Conservation (phyloP, 1,139 yeast species). For the Diutina neorugosa region DNA sequence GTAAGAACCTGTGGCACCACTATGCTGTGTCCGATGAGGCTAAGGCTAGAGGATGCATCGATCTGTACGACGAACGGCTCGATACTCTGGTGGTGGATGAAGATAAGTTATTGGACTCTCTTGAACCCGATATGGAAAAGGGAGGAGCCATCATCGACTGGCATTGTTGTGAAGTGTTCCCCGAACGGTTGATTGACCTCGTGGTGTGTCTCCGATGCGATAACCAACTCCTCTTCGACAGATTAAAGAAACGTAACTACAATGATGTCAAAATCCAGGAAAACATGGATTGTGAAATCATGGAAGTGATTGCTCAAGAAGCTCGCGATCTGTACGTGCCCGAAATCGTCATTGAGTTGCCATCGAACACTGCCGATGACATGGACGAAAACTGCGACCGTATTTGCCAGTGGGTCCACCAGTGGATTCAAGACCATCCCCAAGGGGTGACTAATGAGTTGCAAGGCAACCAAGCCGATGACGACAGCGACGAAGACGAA, state of each 20-base stretch:
- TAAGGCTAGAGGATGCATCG: conserved; percentile 61
- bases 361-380: conserved; percentile 60
- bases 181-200: conserved; percentile 82
- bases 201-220: conserved; percentile 82
- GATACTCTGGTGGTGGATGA: conserved; percentile 89
- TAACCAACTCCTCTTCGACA: conserved; percentile 57
- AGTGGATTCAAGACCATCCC: conserved; percentile 48
- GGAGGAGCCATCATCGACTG: conserved; percentile 92
- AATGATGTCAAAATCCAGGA: conserved; percentile 75
- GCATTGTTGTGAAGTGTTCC: conserved; percentile 96
- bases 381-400: conserved; percentile 74
- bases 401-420: conserved; percentile 57
- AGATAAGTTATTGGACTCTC: conserved; percentile 68
- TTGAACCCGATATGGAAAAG: conserved; percentile 64
- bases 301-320: conserved; percentile 83
- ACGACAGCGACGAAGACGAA: conserved; percentile 4
- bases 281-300: conserved; percentile 90
- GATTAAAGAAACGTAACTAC: conserved; percentile 66
- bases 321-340: conserved; percentile 74
- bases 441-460: conserved; percentile 28
- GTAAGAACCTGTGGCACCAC: conserved; percentile 33
- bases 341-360: conserved; percentile 71
- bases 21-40: conserved; percentile 75
- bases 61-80: conserved; percentile 75
- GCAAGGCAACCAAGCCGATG: background rate